Evolutionary conservation across 2,329 filamentous ascomycete species (phyloP).

Genomic region (Colletotrichum lini): DNA sequence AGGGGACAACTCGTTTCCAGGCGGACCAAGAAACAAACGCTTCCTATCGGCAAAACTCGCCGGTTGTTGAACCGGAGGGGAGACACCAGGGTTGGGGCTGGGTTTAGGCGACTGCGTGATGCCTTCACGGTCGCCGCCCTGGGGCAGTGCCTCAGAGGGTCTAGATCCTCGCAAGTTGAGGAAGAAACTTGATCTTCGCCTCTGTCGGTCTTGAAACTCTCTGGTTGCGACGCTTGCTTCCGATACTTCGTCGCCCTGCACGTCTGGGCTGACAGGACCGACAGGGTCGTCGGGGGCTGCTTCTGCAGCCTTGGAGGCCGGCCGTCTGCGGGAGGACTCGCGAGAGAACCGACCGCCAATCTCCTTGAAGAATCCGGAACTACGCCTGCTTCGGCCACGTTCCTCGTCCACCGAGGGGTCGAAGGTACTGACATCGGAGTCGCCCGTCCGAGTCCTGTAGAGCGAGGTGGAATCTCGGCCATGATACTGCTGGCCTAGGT

Average conservation of each 20-base stretch:
- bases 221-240: conserved; percentile 58
- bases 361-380: conserved; percentile 66
- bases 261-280: conserved; percentile 35
- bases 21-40: conserved; percentile 55
- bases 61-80: conserved; percentile 42
- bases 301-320: conserved; percentile 46
- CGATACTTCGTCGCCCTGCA: conserved; percentile 57
- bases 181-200: conserved; percentile 57
- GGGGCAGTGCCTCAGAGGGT: conserved; percentile 46
- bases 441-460: conserved; percentile 58
- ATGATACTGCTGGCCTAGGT: conserved; percentile 40
- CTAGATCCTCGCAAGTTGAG: conserved; percentile 47
- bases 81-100: conserved; percentile 42
- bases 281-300: conserved; percentile 12
- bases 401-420: conserved; percentile 55
- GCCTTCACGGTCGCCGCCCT: conserved; percentile 43
- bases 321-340: conserved; percentile 51
- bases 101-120: conserved; percentile 36
- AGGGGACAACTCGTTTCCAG: conserved; percentile 37
- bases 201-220: conserved; percentile 55
- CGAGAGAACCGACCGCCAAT: conserved; percentile 61
- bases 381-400: conserved; percentile 55
- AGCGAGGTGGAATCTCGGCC: conserved; percentile 51
- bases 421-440: conserved; percentile 55
- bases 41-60: conserved; percentile 52